A percentile compares a stretch with the other conserved stretches of the same genome.
These are phyloP conservation scores for Leccinum subspadiceum DNA, from an alignment of 1,284 basidiomycete genomes.

Conservation along the genomic window DNA sequence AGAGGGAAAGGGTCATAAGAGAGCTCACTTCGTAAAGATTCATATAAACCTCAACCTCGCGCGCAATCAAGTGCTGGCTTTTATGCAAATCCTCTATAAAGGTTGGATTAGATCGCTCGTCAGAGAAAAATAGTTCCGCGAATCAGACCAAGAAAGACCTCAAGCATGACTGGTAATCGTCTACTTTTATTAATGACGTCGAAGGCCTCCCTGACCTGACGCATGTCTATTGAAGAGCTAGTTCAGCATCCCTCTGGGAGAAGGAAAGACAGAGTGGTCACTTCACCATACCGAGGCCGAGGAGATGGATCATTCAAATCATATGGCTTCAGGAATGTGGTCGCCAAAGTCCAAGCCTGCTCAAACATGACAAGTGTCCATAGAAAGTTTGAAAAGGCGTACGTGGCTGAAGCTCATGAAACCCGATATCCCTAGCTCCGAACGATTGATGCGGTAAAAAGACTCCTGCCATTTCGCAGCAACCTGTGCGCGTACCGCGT, in stretches of 20 bases:
- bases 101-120: constrained; percentile 2
- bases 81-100: constrained; percentile 59
- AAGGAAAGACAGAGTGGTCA: neutral
- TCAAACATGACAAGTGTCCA: constrained; percentile 3
- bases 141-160: constrained; percentile 61
- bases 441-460: constrained; percentile 62
- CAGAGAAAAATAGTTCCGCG: neutral
- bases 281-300: constrained; percentile 39
- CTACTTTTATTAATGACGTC: constrained; percentile 53
- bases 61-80: constrained; percentile 55
- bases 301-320: constrained; percentile 43
- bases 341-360: constrained; percentile 65
- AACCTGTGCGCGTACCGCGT: constrained; percentile 58
- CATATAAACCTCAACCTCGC: constrained; percentile 60
- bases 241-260: neutral
- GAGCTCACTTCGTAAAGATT: constrained; percentile 54
- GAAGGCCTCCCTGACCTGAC: constrained; percentile 51
- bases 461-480: constrained; percentile 72
- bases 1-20: neutral
- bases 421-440: constrained; percentile 62
- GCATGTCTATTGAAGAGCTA: constrained; percentile 41
- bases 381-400: constrained; percentile 14
- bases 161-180: constrained; percentile 59
- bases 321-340: constrained; percentile 55
- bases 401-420: constrained; percentile 66